Percentiles rank a stretch among this genome's conserved stretches.
Conservation (phyloP, 148 eudicot genomes). For the Silene conica region DNA sequence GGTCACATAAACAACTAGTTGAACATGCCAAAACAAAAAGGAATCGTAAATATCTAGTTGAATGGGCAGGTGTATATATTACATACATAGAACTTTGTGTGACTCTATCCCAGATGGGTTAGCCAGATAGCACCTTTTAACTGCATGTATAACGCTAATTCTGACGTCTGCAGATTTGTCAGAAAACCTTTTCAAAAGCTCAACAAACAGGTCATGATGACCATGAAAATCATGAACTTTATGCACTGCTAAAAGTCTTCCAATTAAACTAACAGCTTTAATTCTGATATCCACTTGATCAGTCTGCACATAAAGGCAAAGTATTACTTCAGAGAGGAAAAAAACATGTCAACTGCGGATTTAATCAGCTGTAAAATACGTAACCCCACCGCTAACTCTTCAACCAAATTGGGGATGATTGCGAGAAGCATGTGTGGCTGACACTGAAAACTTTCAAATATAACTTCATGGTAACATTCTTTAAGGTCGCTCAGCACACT, state of each 20-base stretch:
- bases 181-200: constrained; percentile 73
- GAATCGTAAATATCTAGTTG: no score
- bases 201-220: constrained; percentile 54
- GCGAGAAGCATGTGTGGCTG: constrained; percentile 62
- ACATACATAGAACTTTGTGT: constrained; percentile 63
- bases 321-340: constrained; percentile 19
- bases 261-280: constrained; percentile 67
- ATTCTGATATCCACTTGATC: constrained; percentile 95
- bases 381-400: constrained; percentile 61
- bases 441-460: constrained; percentile 55
- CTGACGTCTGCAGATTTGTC: constrained; percentile 93
- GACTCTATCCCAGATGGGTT: constrained; percentile 52
- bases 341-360: no score
- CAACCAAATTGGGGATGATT: constrained; percentile 65
- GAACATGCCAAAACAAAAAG: neutral
- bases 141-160: constrained; percentile 56
- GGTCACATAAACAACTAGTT: no score
- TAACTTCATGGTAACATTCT: constrained; percentile 76
- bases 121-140: constrained; percentile 51
- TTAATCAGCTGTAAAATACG: neutral
- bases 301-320: constrained; percentile 47
- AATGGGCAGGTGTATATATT: no score
- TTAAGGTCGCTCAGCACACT: constrained; percentile 46
- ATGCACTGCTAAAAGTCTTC: constrained; percentile 54
- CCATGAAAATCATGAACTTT: constrained; percentile 44